Percentiles rank a stretch among this genome's conserved stretches.
Evolutionary conservation across 495 filamentous ascomycete species (phyloP).

Genomic region (Aspergillus campestris): DNA sequence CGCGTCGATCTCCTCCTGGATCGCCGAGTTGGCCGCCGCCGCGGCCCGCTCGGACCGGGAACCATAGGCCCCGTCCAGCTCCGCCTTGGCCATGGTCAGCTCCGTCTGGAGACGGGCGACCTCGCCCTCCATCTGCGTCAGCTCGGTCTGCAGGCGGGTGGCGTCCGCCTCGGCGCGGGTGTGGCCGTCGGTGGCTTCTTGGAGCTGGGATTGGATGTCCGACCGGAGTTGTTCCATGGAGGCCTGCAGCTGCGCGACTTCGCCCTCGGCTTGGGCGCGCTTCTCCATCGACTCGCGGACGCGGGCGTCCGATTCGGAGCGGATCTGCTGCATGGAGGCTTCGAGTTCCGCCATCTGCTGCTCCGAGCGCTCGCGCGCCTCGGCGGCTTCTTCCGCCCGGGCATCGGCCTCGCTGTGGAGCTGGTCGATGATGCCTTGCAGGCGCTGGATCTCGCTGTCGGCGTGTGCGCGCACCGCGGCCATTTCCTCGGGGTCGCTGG

Average conservation of each 20-base stretch:
- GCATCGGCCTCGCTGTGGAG: constrained; percentile 8
- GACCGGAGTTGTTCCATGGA: constrained; percentile 14
- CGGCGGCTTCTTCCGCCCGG: constrained; percentile 11
- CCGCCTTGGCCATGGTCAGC: constrained; percentile 82
- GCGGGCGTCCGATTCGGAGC: constrained; percentile 26
- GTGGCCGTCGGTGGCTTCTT: constrained; percentile 20
- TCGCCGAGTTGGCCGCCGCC: constrained; percentile 58
- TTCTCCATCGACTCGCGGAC: constrained; percentile 18
- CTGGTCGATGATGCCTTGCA: constrained; percentile 18
- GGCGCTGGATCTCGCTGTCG: constrained; percentile 14
- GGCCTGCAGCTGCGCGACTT: constrained; percentile 12
- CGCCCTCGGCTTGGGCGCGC: constrained; percentile 8
- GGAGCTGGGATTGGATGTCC: constrained; percentile 18
- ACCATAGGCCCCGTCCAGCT: constrained; percentile 91
- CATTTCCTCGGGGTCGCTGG: constrained; percentile 9
- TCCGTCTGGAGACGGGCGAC: constrained; percentile 84
- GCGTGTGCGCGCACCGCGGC: constrained; percentile 8
- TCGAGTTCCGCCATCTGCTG: constrained; percentile 29
- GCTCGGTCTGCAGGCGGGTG: constrained; percentile 51
- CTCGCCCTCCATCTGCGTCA: constrained; percentile 69
- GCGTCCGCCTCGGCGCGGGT: constrained; percentile 35
- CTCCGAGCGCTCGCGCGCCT: constrained; percentile 23
- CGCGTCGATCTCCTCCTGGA: constrained; percentile 57
- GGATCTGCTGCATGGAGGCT: constrained; percentile 29
- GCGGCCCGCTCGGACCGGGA: constrained; percentile 68